Conservation (phyloP, 139 green algal genomes). For the Chlorella sp. region DNA sequence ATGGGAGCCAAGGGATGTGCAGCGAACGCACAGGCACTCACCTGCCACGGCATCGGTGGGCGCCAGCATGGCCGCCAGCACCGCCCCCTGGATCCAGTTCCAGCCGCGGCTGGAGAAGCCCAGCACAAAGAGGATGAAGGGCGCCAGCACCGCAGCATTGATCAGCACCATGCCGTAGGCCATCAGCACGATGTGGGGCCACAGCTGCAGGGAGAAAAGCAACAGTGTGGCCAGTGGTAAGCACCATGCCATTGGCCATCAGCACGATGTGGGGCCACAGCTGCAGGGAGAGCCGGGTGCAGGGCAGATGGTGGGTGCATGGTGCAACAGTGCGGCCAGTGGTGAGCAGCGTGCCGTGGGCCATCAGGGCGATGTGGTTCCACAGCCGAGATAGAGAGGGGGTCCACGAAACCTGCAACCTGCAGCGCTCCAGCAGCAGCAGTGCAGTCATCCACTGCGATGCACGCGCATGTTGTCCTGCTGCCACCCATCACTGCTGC, state of each 20-base stretch:
- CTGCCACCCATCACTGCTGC: too few relatives aligned
- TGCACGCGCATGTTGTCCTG: too few relatives aligned
- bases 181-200: constrained; percentile 68
- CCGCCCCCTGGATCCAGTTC: constrained; percentile 72
- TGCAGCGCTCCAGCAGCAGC: too few relatives aligned
- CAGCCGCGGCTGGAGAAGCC: constrained; percentile 63
- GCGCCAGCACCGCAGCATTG: constrained; percentile 66
- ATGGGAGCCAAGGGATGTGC: too few relatives aligned
- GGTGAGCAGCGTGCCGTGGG: too few relatives aligned
- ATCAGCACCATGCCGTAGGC: constrained; percentile 76
- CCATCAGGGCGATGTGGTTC: too few relatives aligned
- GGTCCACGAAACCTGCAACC: too few relatives aligned
- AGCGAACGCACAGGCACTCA: background rate
- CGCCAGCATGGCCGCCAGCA: constrained; percentile 80
- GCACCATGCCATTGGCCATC: constrained; percentile 74
- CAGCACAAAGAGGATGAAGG: constrained; percentile 81
- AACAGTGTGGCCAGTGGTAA: constrained; percentile 32
- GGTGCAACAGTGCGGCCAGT: too few relatives aligned
- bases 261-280: constrained; percentile 56
- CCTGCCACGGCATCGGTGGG: constrained; percentile 82
- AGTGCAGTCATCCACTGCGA: too few relatives aligned
- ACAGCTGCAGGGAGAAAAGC: constrained; percentile 5
- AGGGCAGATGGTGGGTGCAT: too few relatives aligned
- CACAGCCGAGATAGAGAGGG: too few relatives aligned
- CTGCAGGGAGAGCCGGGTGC: background rate